Conservation (phyloP, 177 flowering plant species). For the Telopea speciosissima region DNA sequence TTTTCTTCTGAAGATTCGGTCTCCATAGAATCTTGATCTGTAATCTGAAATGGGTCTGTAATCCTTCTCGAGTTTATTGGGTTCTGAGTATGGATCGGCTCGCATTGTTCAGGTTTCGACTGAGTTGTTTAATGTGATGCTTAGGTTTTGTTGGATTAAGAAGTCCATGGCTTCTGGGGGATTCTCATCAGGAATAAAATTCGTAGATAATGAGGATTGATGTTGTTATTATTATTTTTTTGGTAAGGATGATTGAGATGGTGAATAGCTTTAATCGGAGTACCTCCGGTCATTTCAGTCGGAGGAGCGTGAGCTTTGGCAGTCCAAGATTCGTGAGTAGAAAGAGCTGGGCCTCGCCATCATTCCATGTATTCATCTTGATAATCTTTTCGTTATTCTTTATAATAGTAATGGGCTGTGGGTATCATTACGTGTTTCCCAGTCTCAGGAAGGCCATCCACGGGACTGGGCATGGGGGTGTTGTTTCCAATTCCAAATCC, state of each 20-base stretch:
- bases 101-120: background rate
- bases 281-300: slow-evolving; percentile 23
- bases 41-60: background rate
- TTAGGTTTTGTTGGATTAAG: background rate
- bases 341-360: slow-evolving; percentile 31
- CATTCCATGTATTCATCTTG: slow-evolving; percentile 28
- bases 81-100: background rate
- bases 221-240: slow-evolving; percentile 4
- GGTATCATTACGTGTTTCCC: slow-evolving; percentile 43
- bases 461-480: slow-evolving; percentile 6
- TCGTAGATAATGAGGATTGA: background rate
- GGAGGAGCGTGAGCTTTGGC: slow-evolving; percentile 28
- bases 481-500: background rate
- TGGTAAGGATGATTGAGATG: slow-evolving; percentile 20
- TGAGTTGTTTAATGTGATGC: background rate
- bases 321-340: slow-evolving; percentile 25
- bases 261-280: slow-evolving; percentile 31
- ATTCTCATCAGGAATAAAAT: too few relatives aligned
- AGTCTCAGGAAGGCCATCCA: slow-evolving; percentile 22
- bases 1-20: background rate
- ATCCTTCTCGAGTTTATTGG: background rate
- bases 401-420: slow-evolving; percentile 34
- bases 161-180: background rate
- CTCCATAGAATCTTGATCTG: too few relatives aligned
- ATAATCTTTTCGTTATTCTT: slow-evolving; percentile 38